Conservation (phyloP, 352 stramenopile species). For the Globisporangium heterothallicum region DNA sequence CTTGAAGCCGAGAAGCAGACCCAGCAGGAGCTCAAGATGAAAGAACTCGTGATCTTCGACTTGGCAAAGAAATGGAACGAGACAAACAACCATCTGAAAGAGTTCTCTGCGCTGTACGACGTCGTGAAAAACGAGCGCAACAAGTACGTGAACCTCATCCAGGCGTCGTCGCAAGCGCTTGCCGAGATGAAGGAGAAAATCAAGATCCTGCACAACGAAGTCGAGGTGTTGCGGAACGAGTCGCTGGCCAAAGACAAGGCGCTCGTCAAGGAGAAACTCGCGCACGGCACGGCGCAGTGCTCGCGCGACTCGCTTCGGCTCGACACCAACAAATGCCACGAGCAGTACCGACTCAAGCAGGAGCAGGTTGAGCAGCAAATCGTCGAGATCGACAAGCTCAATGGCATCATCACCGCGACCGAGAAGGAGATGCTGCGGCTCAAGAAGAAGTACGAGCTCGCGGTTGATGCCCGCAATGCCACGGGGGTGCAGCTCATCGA, state of each 20-base stretch:
- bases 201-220: constrained; percentile 93
- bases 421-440: constrained; percentile 90
- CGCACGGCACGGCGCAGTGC: constrained; percentile 82
- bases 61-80: constrained; percentile 94
- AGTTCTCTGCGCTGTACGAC: constrained; percentile 93
- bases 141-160: constrained; percentile 95
- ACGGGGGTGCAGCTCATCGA: constrained; percentile 92
- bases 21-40: constrained; percentile 90
- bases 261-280: constrained; percentile 86
- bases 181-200: constrained; percentile 97
- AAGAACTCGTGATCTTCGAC: constrained; percentile 91
- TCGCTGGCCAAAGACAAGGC: constrained; percentile 90
- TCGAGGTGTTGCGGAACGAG: constrained; percentile 92
- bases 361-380: constrained; percentile 94
- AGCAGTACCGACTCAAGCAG: constrained; percentile 87
- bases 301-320: constrained; percentile 85
- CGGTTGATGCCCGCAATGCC: constrained; percentile 83
- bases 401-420: constrained; percentile 89
- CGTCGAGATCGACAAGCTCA: constrained; percentile 93
- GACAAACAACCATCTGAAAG: constrained; percentile 88
- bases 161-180: constrained; percentile 86
- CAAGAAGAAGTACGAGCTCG: constrained; percentile 90
- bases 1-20: constrained; percentile 79
- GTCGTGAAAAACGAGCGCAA: constrained; percentile 95
- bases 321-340: constrained; percentile 89